A percentile compares a stretch with the other conserved stretches of the same genome.
These are phyloP conservation scores for Paramecium sonneborni DNA, from an alignment of 73 alveolate species.

Conservation along the genomic window DNA sequence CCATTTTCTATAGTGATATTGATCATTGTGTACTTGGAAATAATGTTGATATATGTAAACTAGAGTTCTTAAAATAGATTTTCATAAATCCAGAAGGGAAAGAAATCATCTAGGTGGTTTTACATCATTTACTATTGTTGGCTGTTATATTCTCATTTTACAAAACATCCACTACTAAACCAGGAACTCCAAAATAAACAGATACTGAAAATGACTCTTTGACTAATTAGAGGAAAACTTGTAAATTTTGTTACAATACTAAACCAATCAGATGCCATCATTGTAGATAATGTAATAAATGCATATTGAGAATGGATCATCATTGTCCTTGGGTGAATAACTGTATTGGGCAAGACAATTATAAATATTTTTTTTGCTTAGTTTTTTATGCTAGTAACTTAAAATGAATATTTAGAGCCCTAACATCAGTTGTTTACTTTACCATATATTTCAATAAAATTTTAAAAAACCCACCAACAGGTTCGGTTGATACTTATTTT, in stretches of 20 bases:
- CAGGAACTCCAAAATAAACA: neutral
- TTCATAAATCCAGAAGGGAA: neutral
- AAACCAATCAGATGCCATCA: slow-evolving; percentile 85
- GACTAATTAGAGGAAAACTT: neutral
- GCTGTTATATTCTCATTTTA: neutral
- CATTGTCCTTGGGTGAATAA: slow-evolving; percentile 87
- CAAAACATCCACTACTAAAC: neutral
- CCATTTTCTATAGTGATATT: neutral
- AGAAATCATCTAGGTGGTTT: neutral
- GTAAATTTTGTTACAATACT: slow-evolving; percentile 71
- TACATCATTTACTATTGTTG: neutral
- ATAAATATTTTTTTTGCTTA: slow-evolving; percentile 72
- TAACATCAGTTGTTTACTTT: neutral
- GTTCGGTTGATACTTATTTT: neutral
- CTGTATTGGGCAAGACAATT: slow-evolving; percentile 81
- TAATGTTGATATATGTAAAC: neutral
- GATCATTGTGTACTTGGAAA: neutral
- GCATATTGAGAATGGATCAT: slow-evolving; percentile 88
- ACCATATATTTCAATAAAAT: neutral
- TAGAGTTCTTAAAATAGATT: neutral
- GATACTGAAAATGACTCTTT: neutral
- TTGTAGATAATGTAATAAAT: slow-evolving; percentile 79
- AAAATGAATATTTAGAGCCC: neutral
- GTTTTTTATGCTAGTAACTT: neutral
- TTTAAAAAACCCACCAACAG: neutral